A percentile compares a stretch with the other conserved stretches of the same genome.
Conservation (phyloP, 176 grass and related monocot species). For the Carex littledalei region DNA sequence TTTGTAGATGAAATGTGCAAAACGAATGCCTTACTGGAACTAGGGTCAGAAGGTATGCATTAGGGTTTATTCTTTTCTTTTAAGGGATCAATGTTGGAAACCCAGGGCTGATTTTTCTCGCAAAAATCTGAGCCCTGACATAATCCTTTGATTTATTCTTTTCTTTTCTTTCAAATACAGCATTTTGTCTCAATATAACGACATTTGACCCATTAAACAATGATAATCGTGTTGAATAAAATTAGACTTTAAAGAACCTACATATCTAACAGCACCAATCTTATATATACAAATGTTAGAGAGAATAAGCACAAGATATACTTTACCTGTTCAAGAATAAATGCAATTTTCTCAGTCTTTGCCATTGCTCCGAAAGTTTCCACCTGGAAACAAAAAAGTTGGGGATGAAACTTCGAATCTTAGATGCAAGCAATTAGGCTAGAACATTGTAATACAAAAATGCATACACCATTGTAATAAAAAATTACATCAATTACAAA, state of each 20-base stretch:
- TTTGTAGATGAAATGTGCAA: not conserved
- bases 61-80: constrained; percentile 83
- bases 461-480: no score
- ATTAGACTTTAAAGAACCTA: no score
- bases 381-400: constrained; percentile 40
- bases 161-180: not conserved
- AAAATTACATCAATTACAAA: no score
- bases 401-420: not conserved
- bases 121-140: constrained; percentile 83
- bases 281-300: not conserved
- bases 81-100: constrained; percentile 65
- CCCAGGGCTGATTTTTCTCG: constrained; percentile 84
- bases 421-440: no score
- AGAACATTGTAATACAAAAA: no score
- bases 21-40: constrained; percentile 15
- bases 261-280: no score
- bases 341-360: constrained; percentile 91
- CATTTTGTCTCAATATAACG: not conserved
- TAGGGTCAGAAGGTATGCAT: not conserved
- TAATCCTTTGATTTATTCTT: constrained; percentile 27
- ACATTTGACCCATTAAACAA: no score
- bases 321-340: constrained; percentile 87
- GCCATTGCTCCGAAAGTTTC: constrained; percentile 98
- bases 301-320: not conserved
- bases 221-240: no score